Percentiles rank a stretch among this genome's conserved stretches.
These are phyloP conservation scores for Mercurialis annua DNA, from an alignment of 345 rosid species.

Conservation along the genomic window DNA sequence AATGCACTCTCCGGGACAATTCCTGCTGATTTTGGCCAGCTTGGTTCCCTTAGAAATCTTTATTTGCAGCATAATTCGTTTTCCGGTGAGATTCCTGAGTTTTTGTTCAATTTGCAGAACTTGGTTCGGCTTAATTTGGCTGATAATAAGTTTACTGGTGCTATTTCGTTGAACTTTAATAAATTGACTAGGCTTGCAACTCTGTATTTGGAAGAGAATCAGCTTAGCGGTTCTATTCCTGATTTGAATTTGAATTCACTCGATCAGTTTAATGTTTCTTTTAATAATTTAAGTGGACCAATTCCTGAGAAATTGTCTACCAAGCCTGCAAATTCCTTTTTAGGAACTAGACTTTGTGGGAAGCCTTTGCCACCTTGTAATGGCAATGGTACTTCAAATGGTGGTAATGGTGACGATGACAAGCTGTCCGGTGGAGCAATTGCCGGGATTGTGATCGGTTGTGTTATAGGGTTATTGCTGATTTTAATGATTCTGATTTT, in stretches of 20 bases:
- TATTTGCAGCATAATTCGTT: constrained; percentile 70
- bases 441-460: constrained; percentile 44
- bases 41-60: constrained; percentile 59
- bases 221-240: constrained; percentile 38
- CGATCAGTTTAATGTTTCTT: constrained; percentile 44
- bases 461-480: constrained; percentile 31
- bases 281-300: constrained; percentile 34
- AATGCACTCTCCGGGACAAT: constrained; percentile 66
- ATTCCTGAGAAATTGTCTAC: constrained; percentile 31
- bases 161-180: constrained; percentile 27
- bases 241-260: constrained; percentile 24
- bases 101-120: constrained; percentile 30
- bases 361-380: constrained; percentile 37
- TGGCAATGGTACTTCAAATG: constrained; percentile 22
- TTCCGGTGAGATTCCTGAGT: constrained; percentile 65
- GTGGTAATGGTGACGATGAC: background rate
- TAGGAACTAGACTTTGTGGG: constrained; percentile 41
- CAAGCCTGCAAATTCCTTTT: constrained; percentile 21
- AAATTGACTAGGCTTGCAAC: constrained; percentile 36
- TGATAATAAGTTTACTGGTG: constrained; percentile 35
- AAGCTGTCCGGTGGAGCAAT: constrained; percentile 42
- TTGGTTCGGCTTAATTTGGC: constrained; percentile 35
- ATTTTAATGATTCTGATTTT: constrained; percentile 32
- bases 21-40: constrained; percentile 64
- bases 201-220: constrained; percentile 34